Conservation (phyloP, 2,329 filamentous ascomycete species). For the Verticillium isaacii region DNA sequence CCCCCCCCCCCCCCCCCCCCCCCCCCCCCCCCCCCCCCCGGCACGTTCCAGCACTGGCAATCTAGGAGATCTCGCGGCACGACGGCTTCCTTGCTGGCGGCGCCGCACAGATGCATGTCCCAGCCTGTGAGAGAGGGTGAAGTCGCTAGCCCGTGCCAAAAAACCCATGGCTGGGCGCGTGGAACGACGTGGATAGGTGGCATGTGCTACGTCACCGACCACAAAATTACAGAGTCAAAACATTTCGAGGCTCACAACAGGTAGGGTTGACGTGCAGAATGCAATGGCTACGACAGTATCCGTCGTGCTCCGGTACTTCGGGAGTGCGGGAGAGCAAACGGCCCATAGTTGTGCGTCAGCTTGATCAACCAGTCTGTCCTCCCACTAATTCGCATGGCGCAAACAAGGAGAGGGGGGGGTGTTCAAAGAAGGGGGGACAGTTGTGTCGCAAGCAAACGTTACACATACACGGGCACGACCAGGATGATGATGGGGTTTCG, state of each 20-base stretch:
- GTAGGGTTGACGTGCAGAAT: not conserved
- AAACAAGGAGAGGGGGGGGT: not conserved
- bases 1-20: not conserved
- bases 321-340: not conserved
- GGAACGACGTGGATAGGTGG: not conserved
- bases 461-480: not conserved
- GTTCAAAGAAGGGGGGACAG: not conserved
- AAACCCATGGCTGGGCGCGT: not conserved
- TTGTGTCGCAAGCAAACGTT: not conserved
- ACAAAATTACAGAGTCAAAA: not conserved
- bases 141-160: not conserved
- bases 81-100: not conserved
- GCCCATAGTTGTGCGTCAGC: not conserved
- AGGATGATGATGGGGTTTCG: not conserved
- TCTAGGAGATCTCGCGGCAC: conserved; percentile 1
- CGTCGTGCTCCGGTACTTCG: not conserved
- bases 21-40: not conserved
- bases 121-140: not conserved
- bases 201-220: not conserved
- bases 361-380: not conserved
- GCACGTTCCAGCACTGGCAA: not conserved
- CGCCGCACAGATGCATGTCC: not conserved
- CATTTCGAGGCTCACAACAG: not conserved
- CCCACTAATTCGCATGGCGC: not conserved
- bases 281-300: not conserved